Conservation (phyloP, 495 filamentous ascomycete genomes). For the Astrothelium macrocarpum region DNA sequence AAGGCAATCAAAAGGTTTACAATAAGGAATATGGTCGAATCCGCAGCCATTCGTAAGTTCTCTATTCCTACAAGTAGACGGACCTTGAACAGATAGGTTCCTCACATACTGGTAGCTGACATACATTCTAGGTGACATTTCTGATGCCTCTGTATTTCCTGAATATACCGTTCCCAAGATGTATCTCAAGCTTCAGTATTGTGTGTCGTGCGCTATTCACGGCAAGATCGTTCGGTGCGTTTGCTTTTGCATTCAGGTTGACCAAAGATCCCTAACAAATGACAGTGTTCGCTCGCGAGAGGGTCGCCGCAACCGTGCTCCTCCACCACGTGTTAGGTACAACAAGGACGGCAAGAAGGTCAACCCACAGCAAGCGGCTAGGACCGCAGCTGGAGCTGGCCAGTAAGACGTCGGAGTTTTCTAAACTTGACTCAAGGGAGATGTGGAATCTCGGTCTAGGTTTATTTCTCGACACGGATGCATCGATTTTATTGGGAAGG, state of each 20-base stretch:
- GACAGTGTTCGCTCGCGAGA: conserved; percentile 92
- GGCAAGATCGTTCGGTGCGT: conserved; percentile 99
- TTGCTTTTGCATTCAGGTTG: neutral
- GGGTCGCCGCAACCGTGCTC: conserved; percentile 97
- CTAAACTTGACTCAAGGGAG: neutral
- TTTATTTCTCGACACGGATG: no score
- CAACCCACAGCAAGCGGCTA: conserved; percentile 74
- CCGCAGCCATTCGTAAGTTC: conserved; percentile 94
- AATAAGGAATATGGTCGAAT: conserved; percentile 99
- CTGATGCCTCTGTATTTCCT: conserved; percentile 95
- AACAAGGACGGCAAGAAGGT: conserved; percentile 99
- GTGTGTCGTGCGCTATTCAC: conserved; percentile 98
- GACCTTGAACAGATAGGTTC: neutral
- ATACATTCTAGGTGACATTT: conserved; percentile 84
- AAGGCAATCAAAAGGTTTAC: conserved; percentile 99
- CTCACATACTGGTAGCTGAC: neutral
- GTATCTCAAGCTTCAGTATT: conserved; percentile 99
- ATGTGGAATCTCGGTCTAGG: no score
- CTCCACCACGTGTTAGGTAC: conserved; percentile 92
- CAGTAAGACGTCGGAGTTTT: neutral
- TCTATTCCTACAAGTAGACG: neutral
- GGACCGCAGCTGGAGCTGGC: conserved; percentile 35
- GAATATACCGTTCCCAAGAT: conserved; percentile 99
- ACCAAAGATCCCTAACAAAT: conserved; percentile 10
- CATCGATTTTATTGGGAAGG: neutral